Evolutionary conservation across 108 stramenopile genomes (phyloP), one percentile per base, ranked within the genome.

Genomic region (Tribonema minus): DNA sequence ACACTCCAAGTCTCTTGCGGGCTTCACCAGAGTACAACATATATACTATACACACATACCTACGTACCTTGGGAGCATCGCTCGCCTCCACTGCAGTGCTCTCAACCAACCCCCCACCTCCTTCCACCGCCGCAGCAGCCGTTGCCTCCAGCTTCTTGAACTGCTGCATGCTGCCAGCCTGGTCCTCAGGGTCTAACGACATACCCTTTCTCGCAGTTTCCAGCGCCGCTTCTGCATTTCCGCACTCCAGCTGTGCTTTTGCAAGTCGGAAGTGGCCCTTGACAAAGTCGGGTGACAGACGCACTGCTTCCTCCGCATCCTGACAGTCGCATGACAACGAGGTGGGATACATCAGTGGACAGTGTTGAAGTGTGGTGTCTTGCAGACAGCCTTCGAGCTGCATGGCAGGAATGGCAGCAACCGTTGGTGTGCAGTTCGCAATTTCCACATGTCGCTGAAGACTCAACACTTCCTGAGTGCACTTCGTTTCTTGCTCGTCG

Each of bases 161-260:
- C 2, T 68, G 40, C 26, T 35, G 9, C 67, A 37, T 0, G 28
- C 0, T n/a, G 34, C 20, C 23, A 31, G 5, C 30, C 27, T 0
- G 0, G 40, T 1, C 38, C 20, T 3, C 6, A 68, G 26, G 6
- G 67, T 37, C 4, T 9, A 20, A 46, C 0, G 30, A 0, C 38
- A 31, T 28, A 6, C 34, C 4, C 40, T 5, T 3, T 37, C 7
- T 31, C 5, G 26, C 9, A 30, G 35, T 6, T 15, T 3, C 70
- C 31, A 63, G 2, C 1, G 31, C 41, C 23, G 12, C 31, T 61
- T 58, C 15, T 4, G 1, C 39, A 36, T 26, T 46, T 58, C 65
- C 76, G 62, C 67, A 41, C 23, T 79, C 77, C 2, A 79, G 61
- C 60, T 69, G 77, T 3, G 77, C 77, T 67, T 79, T 79, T 2